Base-by-base conservation (phyloP, 1,139 yeast genomes). In the Eremothecium sinecaudum region DNA sequence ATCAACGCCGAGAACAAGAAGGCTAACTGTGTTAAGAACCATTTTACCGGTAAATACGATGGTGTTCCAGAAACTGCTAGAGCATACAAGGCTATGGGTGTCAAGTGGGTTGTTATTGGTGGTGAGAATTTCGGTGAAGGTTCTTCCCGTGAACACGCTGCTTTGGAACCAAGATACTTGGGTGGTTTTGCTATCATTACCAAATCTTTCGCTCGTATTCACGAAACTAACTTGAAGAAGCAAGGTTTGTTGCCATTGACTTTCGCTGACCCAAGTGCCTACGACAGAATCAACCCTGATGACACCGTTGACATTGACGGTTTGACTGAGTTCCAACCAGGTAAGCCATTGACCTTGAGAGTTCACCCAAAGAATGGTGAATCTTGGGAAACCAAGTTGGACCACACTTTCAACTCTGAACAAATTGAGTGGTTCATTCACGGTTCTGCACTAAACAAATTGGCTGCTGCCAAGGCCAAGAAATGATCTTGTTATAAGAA, bases 101-200 rank as follows among this genome's bases (percentile, higher is more conserved):
- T 78, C 62, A 75, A 70, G 60, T 90, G 98, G 98, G 96, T 87
- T 66, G 98, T 90, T 49, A 76, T 90, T 62, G 98, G 97, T 70
- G 98, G 86, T 64, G 96, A 90, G 69, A 90, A 90, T 74, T 83
- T 86, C 59, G 98, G 98, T 75, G 98, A 90, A 73, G 98, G 98
- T 71, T 90, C 98, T 43, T 87, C 97, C 56, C 86, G 98, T 78
- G 98, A 90, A 71, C 98, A 90, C 66, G 98, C 98, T 61, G 98
- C 98, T 54, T 79, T 90, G 62, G 95, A 87, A 74, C 98, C 98
- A 70, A 82, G 98, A 75, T 90, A 69, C 90, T 76, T 90, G 61
- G 98, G 98, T 71, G 98, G 93, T 60, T 83, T 80, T 61, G 95
- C 96, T 52, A 86, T 90, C 65, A 80, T 90, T 58, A 82, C 94